Percentiles rank a stretch among this genome's conserved stretches.
phyloP scores from a whole-genome alignment of 495 filamentous ascomycete species.

The Parachaetomium inaequale region DNA sequence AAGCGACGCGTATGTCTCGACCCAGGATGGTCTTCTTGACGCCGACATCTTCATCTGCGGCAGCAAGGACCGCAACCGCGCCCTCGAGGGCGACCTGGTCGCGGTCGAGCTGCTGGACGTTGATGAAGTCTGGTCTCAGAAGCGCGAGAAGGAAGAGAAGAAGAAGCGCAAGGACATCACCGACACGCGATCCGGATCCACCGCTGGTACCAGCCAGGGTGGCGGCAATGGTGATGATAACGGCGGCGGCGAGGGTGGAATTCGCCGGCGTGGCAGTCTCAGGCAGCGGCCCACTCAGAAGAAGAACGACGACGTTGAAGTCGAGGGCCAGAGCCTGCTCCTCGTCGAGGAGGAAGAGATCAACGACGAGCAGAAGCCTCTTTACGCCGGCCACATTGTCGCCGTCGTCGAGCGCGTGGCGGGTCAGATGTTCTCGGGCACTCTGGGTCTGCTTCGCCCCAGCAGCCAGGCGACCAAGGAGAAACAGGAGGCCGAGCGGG shows the following conservation, averaged over 20 bases:
- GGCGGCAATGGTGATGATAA: conserved; percentile 64
- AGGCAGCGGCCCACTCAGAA: conserved; percentile 97
- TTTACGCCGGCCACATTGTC: conserved; percentile 95
- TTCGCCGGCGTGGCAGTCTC: conserved; percentile 88
- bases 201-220: conserved; percentile 65
- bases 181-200: conserved; percentile 75
- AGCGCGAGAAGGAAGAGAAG: conserved; percentile 98
- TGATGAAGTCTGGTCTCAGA: conserved; percentile 97
- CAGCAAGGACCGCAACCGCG: conserved; percentile 96
- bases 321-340: conserved; percentile 94
- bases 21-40: conserved; percentile 78
- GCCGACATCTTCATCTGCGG: conserved; percentile 99
- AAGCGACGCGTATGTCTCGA: conserved; percentile 96
- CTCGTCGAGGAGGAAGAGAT: conserved; percentile 98
- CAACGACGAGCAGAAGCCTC: conserved; percentile 93
- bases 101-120: conserved; percentile 96
- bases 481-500: conserved; percentile 96
- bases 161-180: conserved; percentile 99
- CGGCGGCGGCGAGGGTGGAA: conserved; percentile 68
- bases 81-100: conserved; percentile 91
- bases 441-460: conserved; percentile 84
- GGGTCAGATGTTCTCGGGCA: conserved; percentile 98
- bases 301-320: conserved; percentile 99
- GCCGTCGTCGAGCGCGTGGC: conserved; percentile 95
- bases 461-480: conserved; percentile 99